These are phyloP conservation scores for Tolypocladium ophioglossoides DNA, from an alignment of 2,329 filamentous ascomycete genomes.

Conservation along the genomic window DNA sequence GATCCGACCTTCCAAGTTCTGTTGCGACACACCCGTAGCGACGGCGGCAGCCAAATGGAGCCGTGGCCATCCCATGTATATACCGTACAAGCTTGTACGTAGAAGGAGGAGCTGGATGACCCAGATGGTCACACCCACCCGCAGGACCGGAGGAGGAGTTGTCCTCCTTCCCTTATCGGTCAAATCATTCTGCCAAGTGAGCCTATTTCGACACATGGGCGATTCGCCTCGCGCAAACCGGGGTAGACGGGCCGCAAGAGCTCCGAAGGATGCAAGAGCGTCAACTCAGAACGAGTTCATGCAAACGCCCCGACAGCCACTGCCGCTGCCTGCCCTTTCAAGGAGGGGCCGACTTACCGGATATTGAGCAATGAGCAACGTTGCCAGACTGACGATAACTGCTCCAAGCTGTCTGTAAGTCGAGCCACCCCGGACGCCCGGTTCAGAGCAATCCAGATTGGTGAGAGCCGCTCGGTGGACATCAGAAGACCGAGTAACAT, in stretches of 20 bases:
- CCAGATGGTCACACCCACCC: background rate
- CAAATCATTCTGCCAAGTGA: background rate
- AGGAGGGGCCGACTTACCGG: background rate
- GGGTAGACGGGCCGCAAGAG: background rate
- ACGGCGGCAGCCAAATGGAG: background rate
- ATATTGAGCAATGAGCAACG: constrained; percentile 2
- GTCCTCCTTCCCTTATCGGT: constrained; percentile 1
- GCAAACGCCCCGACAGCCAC: background rate
- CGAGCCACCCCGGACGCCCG: background rate
- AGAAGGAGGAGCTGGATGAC: background rate
- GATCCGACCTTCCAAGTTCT: background rate
- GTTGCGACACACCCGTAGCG: background rate
- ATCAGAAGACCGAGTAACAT: constrained; percentile 2
- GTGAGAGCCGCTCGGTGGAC: background rate
- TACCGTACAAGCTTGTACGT: background rate
- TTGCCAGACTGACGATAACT: constrained; percentile 1
- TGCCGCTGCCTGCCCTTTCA: background rate
- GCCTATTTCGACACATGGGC: background rate
- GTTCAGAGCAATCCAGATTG: background rate
- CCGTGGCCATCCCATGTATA: background rate
- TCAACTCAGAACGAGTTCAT: background rate
- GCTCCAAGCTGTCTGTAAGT: background rate
- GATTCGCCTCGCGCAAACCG: background rate
- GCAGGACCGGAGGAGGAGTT: no score
- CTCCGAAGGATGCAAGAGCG: background rate